These are phyloP conservation scores for Arachis hypogaea DNA, from an alignment of 306 rosid genomes.

Conservation along the genomic window DNA sequence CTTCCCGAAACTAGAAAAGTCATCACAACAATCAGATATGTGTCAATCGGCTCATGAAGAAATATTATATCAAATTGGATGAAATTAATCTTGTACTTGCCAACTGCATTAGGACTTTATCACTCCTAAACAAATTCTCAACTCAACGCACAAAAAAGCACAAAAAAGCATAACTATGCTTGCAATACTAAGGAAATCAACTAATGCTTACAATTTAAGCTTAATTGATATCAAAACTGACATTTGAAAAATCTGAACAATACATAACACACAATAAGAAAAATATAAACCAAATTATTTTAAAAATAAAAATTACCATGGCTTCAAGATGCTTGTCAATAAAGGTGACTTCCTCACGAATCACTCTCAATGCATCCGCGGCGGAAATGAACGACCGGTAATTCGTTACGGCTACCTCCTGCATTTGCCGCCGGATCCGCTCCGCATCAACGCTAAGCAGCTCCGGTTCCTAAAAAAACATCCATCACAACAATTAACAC, in stretches of 20 bases:
- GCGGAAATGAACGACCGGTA: constrained; percentile 93
- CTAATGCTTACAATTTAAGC: no score
- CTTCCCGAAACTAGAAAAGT: neutral
- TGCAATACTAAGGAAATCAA: no score
- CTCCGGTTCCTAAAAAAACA: constrained; percentile 76
- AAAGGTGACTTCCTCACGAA: constrained; percentile 75
- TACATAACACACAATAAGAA: no score
- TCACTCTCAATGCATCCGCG: constrained; percentile 82
- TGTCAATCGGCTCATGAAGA: neutral
- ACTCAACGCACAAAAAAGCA: no score
- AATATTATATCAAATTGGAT: neutral
- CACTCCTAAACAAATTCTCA: no score
- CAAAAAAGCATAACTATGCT: no score
- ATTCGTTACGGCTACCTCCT: constrained; percentile 91
- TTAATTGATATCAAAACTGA: no score
- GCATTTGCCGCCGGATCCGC: constrained; percentile 97
- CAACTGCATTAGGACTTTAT: no score
- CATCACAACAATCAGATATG: neutral
- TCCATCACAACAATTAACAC: no score
- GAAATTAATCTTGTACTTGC: no score
- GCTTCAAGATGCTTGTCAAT: constrained; percentile 50
- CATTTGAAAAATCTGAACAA: no score
- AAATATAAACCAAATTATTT: no score
- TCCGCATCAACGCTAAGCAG: constrained; percentile 98
- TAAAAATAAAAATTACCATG: constrained; percentile 25